These are phyloP conservation scores for Heritiera fomes DNA, from an alignment of 345 rosid species.

Conservation along the genomic window DNA sequence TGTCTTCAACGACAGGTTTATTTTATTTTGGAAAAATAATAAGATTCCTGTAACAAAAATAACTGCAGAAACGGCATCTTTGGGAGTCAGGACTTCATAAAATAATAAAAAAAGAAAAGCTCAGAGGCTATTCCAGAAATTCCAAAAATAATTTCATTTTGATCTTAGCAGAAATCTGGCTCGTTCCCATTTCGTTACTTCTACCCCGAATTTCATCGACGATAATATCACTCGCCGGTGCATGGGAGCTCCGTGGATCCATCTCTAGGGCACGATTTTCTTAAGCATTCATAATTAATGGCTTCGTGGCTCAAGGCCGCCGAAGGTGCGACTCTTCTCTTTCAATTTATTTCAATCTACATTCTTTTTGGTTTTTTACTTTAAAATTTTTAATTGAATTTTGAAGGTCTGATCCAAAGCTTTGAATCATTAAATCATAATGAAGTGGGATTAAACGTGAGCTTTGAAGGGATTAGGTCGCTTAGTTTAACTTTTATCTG, in stretches of 20 bases:
- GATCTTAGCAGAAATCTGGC: constrained; percentile 11
- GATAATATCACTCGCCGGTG: constrained; percentile 28
- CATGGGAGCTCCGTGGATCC: constrained; percentile 46
- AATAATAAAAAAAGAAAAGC: neutral
- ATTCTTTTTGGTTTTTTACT: neutral
- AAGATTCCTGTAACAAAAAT: neutral
- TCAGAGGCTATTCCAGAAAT: neutral
- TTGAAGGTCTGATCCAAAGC: constrained; percentile 12
- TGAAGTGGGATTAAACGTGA: neutral
- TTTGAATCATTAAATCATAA: constrained; percentile 17
- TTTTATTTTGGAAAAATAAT: neutral
- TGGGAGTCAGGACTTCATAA: no score
- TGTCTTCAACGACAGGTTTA: neutral
- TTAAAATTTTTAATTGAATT: neutral
- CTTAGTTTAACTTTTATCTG: neutral
- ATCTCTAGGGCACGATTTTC: constrained; percentile 33
- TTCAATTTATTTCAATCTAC: constrained; percentile 10
- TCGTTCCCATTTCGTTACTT: neutral
- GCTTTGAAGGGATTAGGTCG: neutral
- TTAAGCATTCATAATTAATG: constrained; percentile 44
- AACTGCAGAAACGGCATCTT: neutral
- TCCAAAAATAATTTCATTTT: neutral
- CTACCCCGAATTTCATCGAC: constrained; percentile 20
- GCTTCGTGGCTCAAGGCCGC: constrained; percentile 99
- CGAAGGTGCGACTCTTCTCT: constrained; percentile 60